Conservation (phyloP, 2,329 filamentous ascomycete genomes). For the Aspergillus tamarii region DNA sequence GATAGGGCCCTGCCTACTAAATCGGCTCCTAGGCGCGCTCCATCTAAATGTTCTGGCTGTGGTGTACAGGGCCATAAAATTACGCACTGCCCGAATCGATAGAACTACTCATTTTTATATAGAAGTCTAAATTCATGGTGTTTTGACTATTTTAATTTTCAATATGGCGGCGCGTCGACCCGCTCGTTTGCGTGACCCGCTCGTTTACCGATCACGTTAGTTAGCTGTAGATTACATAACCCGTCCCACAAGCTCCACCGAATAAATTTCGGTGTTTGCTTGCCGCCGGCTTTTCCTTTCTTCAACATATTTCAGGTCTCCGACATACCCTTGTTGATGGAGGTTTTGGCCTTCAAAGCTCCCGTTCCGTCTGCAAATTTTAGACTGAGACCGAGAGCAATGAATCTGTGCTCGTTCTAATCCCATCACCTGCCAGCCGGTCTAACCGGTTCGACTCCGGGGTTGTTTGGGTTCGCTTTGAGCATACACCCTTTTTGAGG, state of each 20-base stretch:
- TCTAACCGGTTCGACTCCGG: conserved; percentile 25
- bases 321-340: conserved; percentile 48
- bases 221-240: conserved; percentile 17
- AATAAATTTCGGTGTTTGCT: conserved; percentile 20
- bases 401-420: conserved; percentile 45
- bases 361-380: conserved; percentile 47
- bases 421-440: conserved; percentile 39
- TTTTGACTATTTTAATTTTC: too few species aligned
- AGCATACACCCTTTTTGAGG: conserved; percentile 40
- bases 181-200: too few species aligned
- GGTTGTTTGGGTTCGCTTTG: conserved; percentile 50
- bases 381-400: conserved; percentile 46
- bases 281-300: conserved; percentile 25
- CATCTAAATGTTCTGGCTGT: too few species aligned
- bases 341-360: conserved; percentile 17
- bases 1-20: too few species aligned
- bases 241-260: conserved; percentile 7
- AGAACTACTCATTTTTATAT: too few species aligned
- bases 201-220: too few species aligned
- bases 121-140: too few species aligned
- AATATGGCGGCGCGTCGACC: too few species aligned
- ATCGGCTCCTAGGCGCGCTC: too few species aligned
- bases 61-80: too few species aligned
- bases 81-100: too few species aligned
- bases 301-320: conserved; percentile 44